Evolutionary conservation across 129 eudicot species (phyloP), one percentile per base, ranked within the genome.

Genomic region (Saussurea involucrata): DNA sequence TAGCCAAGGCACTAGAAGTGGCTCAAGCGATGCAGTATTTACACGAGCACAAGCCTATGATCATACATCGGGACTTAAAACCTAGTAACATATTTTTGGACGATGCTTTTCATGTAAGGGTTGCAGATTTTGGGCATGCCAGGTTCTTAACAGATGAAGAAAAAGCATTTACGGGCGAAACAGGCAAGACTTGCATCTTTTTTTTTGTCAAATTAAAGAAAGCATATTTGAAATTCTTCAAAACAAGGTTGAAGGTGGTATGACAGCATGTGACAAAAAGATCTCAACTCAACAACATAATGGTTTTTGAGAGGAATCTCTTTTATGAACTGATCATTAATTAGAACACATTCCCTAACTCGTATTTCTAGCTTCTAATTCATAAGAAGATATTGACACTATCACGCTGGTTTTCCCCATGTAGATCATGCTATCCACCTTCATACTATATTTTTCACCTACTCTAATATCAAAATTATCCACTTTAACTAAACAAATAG

Each of bases 61-160:
- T 86, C 13, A 80, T 88, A 15, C 97, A 91, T 61, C 72, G 93
- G 29, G 92, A 90, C 55, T 77, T 90, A 63, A 90, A 90, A 76
- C 92, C 90, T 8, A 88, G 88, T 73, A 91, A 88, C 60, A 83
- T 91, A 63, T 88, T 91, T 76, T 49, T 91, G 84, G 97, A 91
- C 68, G 89, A 86, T 49, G 89, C 88, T 9, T 82, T 79, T 77
- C 97, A 88, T 81, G 93, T 91, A 0, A 83, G 90, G 28, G 85
- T 91, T 24, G 92, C 92, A 0, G 97, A 91, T 81, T 91, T 91
- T 76, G 93, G 93, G 1, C 91, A 91, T 76, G 97, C 97, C n/a
- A 78, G 97, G 25, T 91, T 84, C 72, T 86, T 88, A 84, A 73
- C 53, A 0, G 85, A 85, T 79, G 97, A 83, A 18, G 93, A 91